These are phyloP conservation scores for Coemansia sp. DNA, from an alignment of 192 early-diverging fungal genomes.

Conservation along the genomic window DNA sequence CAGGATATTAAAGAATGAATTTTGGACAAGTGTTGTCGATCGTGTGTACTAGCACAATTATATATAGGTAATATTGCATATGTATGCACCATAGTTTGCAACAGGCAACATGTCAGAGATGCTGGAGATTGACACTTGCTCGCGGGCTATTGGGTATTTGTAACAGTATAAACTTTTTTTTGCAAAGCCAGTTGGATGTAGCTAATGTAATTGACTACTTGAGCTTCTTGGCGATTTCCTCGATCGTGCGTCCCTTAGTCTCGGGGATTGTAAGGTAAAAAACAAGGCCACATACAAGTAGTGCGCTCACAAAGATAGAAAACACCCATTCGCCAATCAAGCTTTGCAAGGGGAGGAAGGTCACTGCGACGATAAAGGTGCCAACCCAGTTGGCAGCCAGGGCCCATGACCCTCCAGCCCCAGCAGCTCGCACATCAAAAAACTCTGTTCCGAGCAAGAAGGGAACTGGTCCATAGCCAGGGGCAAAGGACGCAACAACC, in stretches of 20 bases:
- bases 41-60: too few species aligned
- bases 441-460: constrained; percentile 51
- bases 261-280: constrained; percentile 43
- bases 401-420: constrained; percentile 45
- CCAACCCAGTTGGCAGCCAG: constrained; percentile 49
- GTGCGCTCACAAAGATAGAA: constrained; percentile 37
- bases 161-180: too few species aligned
- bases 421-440: constrained; percentile 38
- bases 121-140: too few species aligned
- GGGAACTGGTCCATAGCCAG: constrained; percentile 49
- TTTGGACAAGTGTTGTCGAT: too few species aligned
- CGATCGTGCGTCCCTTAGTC: constrained; percentile 46
- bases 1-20: too few species aligned
- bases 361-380: constrained; percentile 39
- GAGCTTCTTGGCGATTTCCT: constrained; percentile 36
- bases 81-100: too few species aligned
- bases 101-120: too few species aligned
- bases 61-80: too few species aligned
- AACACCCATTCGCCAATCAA: constrained; percentile 52
- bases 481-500: constrained; percentile 49
- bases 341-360: constrained; percentile 39
- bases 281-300: constrained; percentile 19
- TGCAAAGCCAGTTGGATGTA: too few species aligned
- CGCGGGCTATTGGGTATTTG: too few species aligned
- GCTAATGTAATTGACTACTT: background rate